These are phyloP conservation scores for Exophiala alcalophila DNA, from an alignment of 2,329 filamentous ascomycete species.

Conservation along the genomic window DNA sequence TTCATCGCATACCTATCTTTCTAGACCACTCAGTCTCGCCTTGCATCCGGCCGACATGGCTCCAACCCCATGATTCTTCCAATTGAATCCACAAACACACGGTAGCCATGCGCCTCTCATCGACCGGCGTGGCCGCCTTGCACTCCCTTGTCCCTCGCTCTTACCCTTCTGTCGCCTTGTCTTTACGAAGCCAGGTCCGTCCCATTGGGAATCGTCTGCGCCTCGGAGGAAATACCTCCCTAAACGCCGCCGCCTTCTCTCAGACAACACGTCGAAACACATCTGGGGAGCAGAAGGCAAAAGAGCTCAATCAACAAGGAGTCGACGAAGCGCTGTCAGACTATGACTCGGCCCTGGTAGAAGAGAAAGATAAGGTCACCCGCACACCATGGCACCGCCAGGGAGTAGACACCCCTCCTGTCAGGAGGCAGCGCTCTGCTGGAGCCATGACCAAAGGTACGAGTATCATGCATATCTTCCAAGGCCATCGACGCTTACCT, in stretches of 20 bases:
- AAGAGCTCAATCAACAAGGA: constrained; percentile 29
- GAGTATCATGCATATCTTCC: constrained; percentile 5
- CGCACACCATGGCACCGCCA: constrained; percentile 65
- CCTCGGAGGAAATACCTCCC: no score
- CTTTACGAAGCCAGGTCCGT: no score
- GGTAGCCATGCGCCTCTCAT: no score
- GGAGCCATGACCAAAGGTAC: constrained; percentile 64
- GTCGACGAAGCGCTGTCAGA: constrained; percentile 28
- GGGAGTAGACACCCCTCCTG: constrained; percentile 58
- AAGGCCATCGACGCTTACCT: neutral
- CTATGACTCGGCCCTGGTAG: constrained; percentile 34
- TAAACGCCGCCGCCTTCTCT: neutral
- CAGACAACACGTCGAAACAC: constrained; percentile 4
- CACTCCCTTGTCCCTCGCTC: no score
- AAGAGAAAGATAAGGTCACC: constrained; percentile 49
- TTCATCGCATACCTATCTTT: no score
- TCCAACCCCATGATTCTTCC: no score
- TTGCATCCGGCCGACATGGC: no score
- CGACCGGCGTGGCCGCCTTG: no score
- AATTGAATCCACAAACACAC: no score
- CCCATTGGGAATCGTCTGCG: no score
- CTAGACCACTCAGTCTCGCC: no score
- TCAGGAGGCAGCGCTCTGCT: constrained; percentile 50
- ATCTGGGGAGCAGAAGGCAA: constrained; percentile 24
- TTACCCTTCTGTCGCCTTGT: no score